These are phyloP conservation scores for Diutina pseudorugosa DNA, from an alignment of 1,139 yeast genomes.

Conservation along the genomic window DNA sequence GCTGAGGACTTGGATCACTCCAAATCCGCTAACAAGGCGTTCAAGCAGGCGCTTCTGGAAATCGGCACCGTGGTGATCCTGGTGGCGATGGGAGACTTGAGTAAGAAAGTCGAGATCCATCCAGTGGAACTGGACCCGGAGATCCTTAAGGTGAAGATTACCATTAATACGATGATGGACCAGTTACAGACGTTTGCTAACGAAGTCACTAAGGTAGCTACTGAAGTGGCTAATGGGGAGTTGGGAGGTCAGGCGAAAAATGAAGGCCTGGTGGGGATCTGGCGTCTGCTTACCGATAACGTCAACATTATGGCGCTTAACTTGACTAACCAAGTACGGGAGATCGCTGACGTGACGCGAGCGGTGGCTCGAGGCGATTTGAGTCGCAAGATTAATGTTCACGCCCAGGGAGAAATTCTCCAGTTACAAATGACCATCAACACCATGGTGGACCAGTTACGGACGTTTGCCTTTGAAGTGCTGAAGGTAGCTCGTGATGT, in stretches of 20 bases:
- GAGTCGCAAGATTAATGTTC: constrained; percentile 66
- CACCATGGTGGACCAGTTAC: constrained; percentile 79
- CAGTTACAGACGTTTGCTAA: constrained; percentile 72
- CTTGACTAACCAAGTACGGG: constrained; percentile 73
- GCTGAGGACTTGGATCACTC: background rate
- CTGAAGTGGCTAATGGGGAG: constrained; percentile 83
- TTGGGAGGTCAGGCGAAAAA: constrained; percentile 82
- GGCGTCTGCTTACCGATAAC: constrained; percentile 76
- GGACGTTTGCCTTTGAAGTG: constrained; percentile 82
- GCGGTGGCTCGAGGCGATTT: constrained; percentile 77
- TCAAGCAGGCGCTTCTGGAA: constrained; percentile 64
- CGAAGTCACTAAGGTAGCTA: constrained; percentile 77
- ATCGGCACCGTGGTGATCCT: constrained; percentile 75
- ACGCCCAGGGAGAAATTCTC: constrained; percentile 74
- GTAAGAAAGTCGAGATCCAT: constrained; percentile 65
- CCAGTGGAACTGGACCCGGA: constrained; percentile 65
- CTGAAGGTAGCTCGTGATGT: constrained; percentile 83
- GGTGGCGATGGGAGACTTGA: constrained; percentile 76
- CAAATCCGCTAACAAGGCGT: constrained; percentile 49
- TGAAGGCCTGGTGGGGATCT: constrained; percentile 74
- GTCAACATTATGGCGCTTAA: constrained; percentile 83
- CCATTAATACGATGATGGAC: constrained; percentile 82
- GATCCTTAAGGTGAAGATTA: constrained; percentile 63
- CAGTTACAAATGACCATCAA: constrained; percentile 72
- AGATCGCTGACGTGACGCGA: constrained; percentile 78